These are phyloP conservation scores for Dictyostelium intermedium DNA, from an alignment of 78 protist species.

Conservation along the genomic window DNA sequence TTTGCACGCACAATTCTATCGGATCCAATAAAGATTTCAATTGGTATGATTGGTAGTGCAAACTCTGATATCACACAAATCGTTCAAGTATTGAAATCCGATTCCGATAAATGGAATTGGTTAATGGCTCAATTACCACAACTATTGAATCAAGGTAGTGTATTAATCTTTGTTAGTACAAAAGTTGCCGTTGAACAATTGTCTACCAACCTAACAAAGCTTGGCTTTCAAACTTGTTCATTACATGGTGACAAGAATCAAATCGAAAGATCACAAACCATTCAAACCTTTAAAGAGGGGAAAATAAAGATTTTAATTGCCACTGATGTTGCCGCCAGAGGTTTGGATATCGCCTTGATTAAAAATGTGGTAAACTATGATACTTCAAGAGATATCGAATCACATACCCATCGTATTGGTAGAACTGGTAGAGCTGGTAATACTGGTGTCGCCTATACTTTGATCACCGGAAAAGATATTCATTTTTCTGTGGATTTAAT, in stretches of 20 bases:
- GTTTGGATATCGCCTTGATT: slow-evolving; percentile 84
- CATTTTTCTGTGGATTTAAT: slow-evolving; percentile 79
- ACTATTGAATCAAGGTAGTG: slow-evolving; percentile 56
- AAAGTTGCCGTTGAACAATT: slow-evolving; percentile 31
- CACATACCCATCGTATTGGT: slow-evolving; percentile 94
- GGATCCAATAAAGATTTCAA: slow-evolving; percentile 77
- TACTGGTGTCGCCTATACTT: slow-evolving; percentile 84
- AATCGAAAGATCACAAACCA: slow-evolving; percentile 52
- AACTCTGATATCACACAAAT: slow-evolving; percentile 83
- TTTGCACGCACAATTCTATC: slow-evolving; percentile 79
- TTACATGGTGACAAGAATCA: slow-evolving; percentile 90
- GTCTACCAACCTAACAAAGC: neutral
- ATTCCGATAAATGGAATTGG: slow-evolving; percentile 84
- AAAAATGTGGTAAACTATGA: slow-evolving; percentile 90
- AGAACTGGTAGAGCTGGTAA: slow-evolving; percentile 94
- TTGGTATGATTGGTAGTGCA: slow-evolving; percentile 87
- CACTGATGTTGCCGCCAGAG: slow-evolving; percentile 93
- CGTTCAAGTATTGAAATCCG: slow-evolving; percentile 44
- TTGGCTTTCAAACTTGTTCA: slow-evolving; percentile 32
- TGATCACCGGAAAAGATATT: slow-evolving; percentile 64
- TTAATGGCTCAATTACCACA: slow-evolving; percentile 22
- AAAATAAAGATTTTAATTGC: slow-evolving; percentile 80
- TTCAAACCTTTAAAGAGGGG: slow-evolving; percentile 63
- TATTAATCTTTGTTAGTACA: slow-evolving; percentile 81
- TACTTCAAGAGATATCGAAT: slow-evolving; percentile 83